Base-by-base conservation (phyloP, 306 rosid species). In the Vigna unguiculata region DNA sequence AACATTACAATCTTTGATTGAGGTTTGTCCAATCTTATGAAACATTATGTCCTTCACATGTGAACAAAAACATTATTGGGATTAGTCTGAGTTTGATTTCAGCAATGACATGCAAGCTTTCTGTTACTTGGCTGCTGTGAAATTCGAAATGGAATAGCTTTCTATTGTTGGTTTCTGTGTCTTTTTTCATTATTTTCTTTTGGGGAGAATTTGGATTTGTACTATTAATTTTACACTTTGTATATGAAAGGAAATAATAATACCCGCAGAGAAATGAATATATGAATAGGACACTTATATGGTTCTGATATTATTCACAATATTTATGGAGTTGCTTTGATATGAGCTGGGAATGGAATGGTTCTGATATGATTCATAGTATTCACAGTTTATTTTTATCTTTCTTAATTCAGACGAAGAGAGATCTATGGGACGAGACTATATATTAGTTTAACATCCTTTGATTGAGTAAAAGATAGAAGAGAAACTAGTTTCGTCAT, bases 241-340 rank as follows among this genome's bases (percentile, higher is more conserved):
- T 48, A 17, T 63, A 36, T 28, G 20, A 21, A 61, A 28, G 21
- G 16, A 49, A 32, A 70, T 51, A 32, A 70, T 32, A 47, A 40
- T 32, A 48, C 55, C 51, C 16, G 13, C 7, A 61, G 71, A 62
- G 17, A 67, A 62, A 48, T 48, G 25, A 40, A 75, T 75, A 30
- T 25, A 25, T 13, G 14, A 36, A 49, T 12, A 19, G 13, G 51
- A 48, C 25, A 61, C 5, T 48, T 8, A 49, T 11, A 57, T 14
- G 32, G 10, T 34, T 75, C 52, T 63, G 63, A 75, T 61, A 6
- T 32, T n/a, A 62, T 7, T 36, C 17, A 14, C 19, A 13, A 2
- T 30, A 60, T 0, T 75, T 75, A 11, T 30, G n/a, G 38, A 62
- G 41, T 20, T n/a, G 48, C 62, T 49, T 19, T 62, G 48, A 3